Base-by-base conservation (phyloP, 768 basidiomycete genomes). In the Amanita rubescens region DNA sequence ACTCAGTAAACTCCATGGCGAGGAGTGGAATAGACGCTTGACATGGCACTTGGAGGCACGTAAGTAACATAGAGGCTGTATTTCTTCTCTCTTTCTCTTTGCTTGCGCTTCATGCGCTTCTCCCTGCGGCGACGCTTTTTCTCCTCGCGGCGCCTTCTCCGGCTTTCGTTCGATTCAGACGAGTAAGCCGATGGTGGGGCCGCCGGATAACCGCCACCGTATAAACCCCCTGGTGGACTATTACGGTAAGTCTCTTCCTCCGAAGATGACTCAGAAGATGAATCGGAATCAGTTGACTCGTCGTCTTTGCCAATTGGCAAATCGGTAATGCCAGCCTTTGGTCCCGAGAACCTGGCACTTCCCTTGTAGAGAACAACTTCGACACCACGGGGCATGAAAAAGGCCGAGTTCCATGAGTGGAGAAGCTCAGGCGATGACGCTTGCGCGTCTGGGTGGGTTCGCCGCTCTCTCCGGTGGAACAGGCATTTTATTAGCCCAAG, bases 281-380 rank as follows among this genome's bases (percentile, higher is more conserved):
- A 69, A 2, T 20, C 20, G 3, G 49, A 38, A 1, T 71, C 71
- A 32, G 70, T 66, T 35, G 67, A 61, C 49, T 74, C 71, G 38
- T 75, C 68, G 19, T 66, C 64, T n/a, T 79, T 77, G 33, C 84
- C n/a, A n/a, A n/a, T 69, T 47, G 75, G 69, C 50, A 73, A 68
- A 59, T 89, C 87, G 34, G 80, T 58, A 1, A 69, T 60, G 41
- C 87, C 87, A 0, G 71, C 69, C 27, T 68, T 69, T 5, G 72
- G 71, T 2, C 90, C 89, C n/a, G 87, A 82, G 57, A 85, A 83
- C 33, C 87, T 80, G 66, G 89, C 83, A 44, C 77, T 79, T 39
- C 90, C 90, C 63, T 82, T 87, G 74, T 80, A 92, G n/a, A 93
- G 73, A 33, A 89, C 75, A 44, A 89, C 69, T 59, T 93, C 90